Conservation (phyloP, 345 rosid genomes). For the Eucalyptus camaldulensis region DNA sequence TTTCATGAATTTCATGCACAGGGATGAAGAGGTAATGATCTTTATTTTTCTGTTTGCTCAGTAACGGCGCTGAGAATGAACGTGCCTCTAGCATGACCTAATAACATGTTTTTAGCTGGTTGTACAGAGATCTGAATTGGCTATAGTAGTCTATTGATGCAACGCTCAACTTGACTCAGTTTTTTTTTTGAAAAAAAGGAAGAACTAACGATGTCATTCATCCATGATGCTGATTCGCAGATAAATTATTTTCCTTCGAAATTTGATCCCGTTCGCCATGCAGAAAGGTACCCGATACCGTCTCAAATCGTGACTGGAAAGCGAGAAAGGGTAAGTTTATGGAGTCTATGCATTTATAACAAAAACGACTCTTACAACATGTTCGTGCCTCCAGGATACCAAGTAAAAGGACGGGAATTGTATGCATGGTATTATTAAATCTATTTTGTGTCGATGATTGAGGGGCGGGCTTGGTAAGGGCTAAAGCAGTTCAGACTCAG, state of each 20-base stretch:
- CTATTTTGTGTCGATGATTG: not conserved
- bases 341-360: not conserved
- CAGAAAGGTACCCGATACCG: slow-evolving; percentile 49
- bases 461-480: not conserved
- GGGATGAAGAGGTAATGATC: slow-evolving; percentile 77
- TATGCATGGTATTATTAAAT: not conserved
- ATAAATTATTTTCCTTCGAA: slow-evolving; percentile 94
- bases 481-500: not conserved
- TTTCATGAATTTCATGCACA: slow-evolving; percentile 86
- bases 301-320: slow-evolving; percentile 44
- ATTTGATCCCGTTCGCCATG: slow-evolving; percentile 67
- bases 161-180: not conserved
- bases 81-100: not conserved
- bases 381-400: not conserved
- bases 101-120: not conserved
- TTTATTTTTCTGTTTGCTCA: not conserved
- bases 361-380: not conserved
- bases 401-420: not conserved
- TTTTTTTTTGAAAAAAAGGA: not conserved
- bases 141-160: not conserved
- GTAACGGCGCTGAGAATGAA: not conserved
- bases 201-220: not conserved
- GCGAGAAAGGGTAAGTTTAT: slow-evolving; percentile 66
- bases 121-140: not conserved
- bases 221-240: slow-evolving; percentile 22